Evolutionary conservation across 2,329 filamentous ascomycete species (phyloP), one percentile per base, ranked within the genome.

Genomic region (Helminthosporium solani): DNA sequence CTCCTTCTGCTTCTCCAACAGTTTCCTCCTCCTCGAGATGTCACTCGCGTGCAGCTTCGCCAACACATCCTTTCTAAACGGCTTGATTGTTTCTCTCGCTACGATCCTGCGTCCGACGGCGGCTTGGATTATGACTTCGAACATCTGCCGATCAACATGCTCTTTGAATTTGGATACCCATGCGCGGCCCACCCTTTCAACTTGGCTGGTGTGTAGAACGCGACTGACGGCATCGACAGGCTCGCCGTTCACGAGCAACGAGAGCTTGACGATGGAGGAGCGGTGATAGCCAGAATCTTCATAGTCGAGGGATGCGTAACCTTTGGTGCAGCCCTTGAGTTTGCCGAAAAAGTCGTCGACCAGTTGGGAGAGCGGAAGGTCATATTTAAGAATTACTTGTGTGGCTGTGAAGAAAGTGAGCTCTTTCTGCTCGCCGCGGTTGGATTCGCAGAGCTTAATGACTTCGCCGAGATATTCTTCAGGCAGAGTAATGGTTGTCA

Each of bases 321-420:
- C 94, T 68, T 96, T 96, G 43, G 91, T 96, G 0, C 84, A 81
- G 30, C 90, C 89, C 70, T 99, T 99, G 42, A 99, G 78, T 71
- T 95, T 96, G 42, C 94, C 94, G 68, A 99, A 99, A 65, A 99
- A 86, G 70, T 99, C 94, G 59, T 97, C 94, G 1, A 99, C 94
- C 3, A 99, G 78, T 43, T 96, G 89, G 1, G 90, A 84, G 1
- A 96, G 79, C 0, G 94, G 94, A 1, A 99, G 73, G 42, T 91
- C 83, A 67, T 99, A 99, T 61, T 92, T 92, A 27, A 99, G 75
- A 52, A 99, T 97, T 47, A 97, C 92, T 70, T 99, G 94, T 0
- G 86, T 89, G 1, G 87, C 78, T 11, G 90, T 90, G 73, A 97
- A 96, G 74, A 95, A 97, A 54, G 90, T 89, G 28, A 99, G 75